Conservation (phyloP, 331 rosid species). For the Saraca asoca region DNA sequence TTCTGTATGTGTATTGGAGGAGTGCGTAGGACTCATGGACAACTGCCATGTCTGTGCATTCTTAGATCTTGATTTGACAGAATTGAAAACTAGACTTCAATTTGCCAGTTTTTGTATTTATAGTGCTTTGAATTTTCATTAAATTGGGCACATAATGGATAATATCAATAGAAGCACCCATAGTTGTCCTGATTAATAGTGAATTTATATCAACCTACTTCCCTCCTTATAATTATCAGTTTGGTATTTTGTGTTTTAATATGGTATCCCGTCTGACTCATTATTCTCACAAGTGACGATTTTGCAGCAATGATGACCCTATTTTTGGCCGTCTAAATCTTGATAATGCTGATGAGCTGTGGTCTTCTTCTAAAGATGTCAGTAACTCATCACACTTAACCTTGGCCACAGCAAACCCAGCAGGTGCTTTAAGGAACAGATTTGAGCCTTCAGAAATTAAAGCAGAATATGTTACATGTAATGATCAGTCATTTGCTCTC, state of each 20-base stretch:
- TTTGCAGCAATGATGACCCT: conserved; percentile 85
- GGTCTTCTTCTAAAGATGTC: conserved; percentile 65
- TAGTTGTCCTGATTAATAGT: neutral
- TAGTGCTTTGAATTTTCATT: too few relatives aligned
- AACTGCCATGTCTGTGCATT: too few relatives aligned
- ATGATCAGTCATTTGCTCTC: conserved; percentile 44
- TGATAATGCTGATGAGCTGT: conserved; percentile 62
- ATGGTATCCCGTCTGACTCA: conserved; percentile 46
- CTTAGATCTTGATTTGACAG: too few relatives aligned
- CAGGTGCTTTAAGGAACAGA: conserved; percentile 40
- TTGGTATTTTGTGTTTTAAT: conserved; percentile 12
- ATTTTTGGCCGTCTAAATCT: conserved; percentile 65
- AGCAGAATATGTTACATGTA: conserved; percentile 49
- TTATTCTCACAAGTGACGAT: conserved; percentile 73
- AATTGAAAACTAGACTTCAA: too few relatives aligned
- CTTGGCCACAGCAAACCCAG: conserved; percentile 41
- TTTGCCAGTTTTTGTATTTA: too few relatives aligned
- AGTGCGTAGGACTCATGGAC: too few relatives aligned
- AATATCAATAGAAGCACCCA: too few relatives aligned
- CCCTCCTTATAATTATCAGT: neutral
- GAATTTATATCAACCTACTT: conserved; percentile 1
- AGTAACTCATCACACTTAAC: conserved; percentile 45
- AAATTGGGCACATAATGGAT: too few relatives aligned
- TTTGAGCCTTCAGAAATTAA: conserved; percentile 52
- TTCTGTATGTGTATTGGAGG: too few relatives aligned